phyloP scores from a whole-genome alignment of 306 rosid genomes.

The Ziziphus jujuba region DNA sequence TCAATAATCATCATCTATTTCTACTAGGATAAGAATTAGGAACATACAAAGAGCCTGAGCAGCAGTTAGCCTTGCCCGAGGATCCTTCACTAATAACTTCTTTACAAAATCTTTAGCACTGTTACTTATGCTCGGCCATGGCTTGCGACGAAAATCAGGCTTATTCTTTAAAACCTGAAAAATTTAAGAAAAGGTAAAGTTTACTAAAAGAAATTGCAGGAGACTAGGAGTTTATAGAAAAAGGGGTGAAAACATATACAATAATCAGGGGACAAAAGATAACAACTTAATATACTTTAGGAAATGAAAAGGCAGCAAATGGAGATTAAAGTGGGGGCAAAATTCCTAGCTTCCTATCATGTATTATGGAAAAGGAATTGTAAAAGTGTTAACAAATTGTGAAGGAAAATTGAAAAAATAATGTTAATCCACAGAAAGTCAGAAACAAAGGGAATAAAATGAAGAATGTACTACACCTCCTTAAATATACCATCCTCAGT shows the following conservation, averaged over 20 bases:
- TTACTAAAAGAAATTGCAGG: not conserved
- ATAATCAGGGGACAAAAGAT: not conserved
- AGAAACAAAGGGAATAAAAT: constrained; percentile 15
- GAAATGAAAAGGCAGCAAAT: not conserved
- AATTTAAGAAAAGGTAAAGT: constrained; percentile 12
- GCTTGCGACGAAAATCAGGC: constrained; percentile 97
- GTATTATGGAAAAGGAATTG: not conserved
- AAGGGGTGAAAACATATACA: constrained; percentile 1
- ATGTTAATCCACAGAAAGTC: constrained; percentile 5
- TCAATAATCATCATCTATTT: constrained; percentile 25
- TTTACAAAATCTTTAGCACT: constrained; percentile 91
- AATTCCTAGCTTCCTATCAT: not conserved
- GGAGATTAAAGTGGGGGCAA: constrained; percentile 1
- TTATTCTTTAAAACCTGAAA: constrained; percentile 81
- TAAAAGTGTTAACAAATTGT: too few species aligned
- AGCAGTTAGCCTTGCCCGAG: constrained; percentile 95
- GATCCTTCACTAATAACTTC: constrained; percentile 95
- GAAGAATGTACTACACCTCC: constrained; percentile 65
- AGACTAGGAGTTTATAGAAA: not conserved
- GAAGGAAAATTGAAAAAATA: not conserved
- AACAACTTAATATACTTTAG: not conserved
- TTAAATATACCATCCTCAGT: constrained; percentile 99
- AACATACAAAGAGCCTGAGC: constrained; percentile 97
- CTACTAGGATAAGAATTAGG: constrained; percentile 24
- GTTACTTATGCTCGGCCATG: constrained; percentile 81